Base-by-base conservation (phyloP, 768 basidiomycete genomes). In the Tulasnella sp. region DNA sequence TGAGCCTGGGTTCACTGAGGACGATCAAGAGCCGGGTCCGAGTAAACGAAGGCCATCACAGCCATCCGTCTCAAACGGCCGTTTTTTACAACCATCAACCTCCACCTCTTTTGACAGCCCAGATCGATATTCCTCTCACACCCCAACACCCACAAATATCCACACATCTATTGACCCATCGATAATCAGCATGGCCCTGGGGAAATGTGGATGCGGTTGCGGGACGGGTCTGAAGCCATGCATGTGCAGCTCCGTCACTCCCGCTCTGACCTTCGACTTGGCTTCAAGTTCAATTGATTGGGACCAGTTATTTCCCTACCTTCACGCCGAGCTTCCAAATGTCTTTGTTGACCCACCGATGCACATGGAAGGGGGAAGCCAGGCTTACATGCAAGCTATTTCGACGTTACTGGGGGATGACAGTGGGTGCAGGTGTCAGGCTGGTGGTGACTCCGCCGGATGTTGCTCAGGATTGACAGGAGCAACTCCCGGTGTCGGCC, bases 131-230 rank as follows among this genome's bases (percentile, higher is more conserved):
- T n/a, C 21, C 19, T 48, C 27, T n/a, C 27, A 48, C 34, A 38
- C 5, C 15, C 5, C 54, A 26, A 42, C 41, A 42, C 15, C 45
- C 47, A 11, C 23, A 4, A 42, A 15, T 15, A n/a, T n/a, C 29
- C 56, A 23, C n/a, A 41, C 29, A 34, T 29, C 56, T 48, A 48
- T 59, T 45, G 49, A 59, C 47, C 47, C 44, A 11, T 49, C 56
- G 17, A 50, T 59, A 3, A 59, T 59, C 45, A 32, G 49, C 17
- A 59, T 59, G 56, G 56, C 56, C 2, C 41, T 59, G 34, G 56
- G 56, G 24, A 59, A 59, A 51, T 59, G 56, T 24, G 29, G 44
- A 2, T 59, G 56, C 23, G 56, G 56, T 23, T 59, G 56, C 30
- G 49, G 45, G 10, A 49, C 56, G 11, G 56, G 56, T 19, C 7